Conservation (phyloP, 257 asterid genomes). For the Solanum clarkiae region DNA sequence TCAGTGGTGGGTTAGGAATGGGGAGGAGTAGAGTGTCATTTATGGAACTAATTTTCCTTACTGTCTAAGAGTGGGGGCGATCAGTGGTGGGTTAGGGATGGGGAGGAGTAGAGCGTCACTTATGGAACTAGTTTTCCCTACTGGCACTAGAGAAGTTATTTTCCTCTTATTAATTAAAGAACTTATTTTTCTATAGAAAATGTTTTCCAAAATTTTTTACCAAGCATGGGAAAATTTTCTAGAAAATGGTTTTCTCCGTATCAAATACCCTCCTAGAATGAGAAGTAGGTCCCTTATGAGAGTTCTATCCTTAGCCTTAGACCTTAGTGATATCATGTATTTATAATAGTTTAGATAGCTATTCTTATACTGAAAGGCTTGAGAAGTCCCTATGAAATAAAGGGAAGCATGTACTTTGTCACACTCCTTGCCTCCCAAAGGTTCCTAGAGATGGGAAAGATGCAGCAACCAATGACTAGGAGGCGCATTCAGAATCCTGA, state of each 20-base stretch:
- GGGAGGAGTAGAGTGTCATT: not conserved
- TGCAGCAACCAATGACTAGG: not conserved
- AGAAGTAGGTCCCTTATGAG: not conserved
- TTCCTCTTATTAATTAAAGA: not conserved
- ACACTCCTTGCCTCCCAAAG: conserved; percentile 6
- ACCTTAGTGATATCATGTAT: not conserved
- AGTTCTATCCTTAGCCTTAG: not conserved
- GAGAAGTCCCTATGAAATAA: not conserved
- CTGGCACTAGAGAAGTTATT: not conserved
- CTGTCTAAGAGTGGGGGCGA: too few species aligned
- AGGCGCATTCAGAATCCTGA: not conserved
- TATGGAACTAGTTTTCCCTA: not conserved
- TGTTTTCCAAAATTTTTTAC: not conserved
- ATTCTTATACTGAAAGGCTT: not conserved
- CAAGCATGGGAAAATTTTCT: not conserved
- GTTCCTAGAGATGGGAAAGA: conserved; percentile 1
- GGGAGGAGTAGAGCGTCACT: not conserved
- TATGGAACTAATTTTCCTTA: not conserved
- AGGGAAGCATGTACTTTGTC: conserved; percentile 2
- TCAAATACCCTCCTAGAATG: not conserved
- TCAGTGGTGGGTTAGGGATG: not conserved
- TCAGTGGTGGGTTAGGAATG: not conserved
- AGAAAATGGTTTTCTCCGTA: not conserved
- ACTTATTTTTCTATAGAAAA: not conserved
- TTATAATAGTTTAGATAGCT: not conserved